A percentile compares a stretch with the other conserved stretches of the same genome.
Evolutionary conservation across 2,329 filamentous ascomycete genomes (phyloP).

Genomic region (Fusarium virguliforme): DNA sequence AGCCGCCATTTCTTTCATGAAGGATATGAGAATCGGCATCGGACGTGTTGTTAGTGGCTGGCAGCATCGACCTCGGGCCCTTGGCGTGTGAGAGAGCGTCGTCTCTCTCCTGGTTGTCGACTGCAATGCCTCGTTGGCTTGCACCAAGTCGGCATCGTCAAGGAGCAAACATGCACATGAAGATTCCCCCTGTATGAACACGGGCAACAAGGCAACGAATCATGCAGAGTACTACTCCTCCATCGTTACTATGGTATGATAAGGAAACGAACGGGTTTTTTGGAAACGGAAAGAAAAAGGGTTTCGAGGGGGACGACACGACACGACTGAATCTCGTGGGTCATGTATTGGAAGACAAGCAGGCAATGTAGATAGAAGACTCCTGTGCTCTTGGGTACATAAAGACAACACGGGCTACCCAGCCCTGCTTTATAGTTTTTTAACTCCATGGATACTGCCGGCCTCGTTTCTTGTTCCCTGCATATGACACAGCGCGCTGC

Average conservation of each 20-base stretch:
- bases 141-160: conserved; percentile 33
- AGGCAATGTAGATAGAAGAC: conserved; percentile 49
- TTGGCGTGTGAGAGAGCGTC: conserved; percentile 23
- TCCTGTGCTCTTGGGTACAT: conserved; percentile 48
- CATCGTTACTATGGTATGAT: conserved; percentile 40
- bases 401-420: conserved; percentile 48
- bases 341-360: conserved; percentile 37
- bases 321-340: conserved; percentile 32
- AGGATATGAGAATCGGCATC: conserved; percentile 27
- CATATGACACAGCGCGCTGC: conserved; percentile 19
- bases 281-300: conserved; percentile 41
- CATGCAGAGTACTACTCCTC: conserved; percentile 44
- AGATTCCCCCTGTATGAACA: conserved; percentile 36
- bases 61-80: conserved; percentile 31
- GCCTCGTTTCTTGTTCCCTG: conserved; percentile 35
- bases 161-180: conserved; percentile 40
- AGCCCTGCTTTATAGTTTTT: conserved; percentile 53
- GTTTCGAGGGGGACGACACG: conserved; percentile 34
- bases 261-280: conserved; percentile 37
- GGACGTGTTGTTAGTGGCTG: conserved; percentile 35
- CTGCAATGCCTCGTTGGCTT: conserved; percentile 19
- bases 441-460: conserved; percentile 11
- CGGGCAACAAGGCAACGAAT: conserved; percentile 40
- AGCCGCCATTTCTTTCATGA: conserved; percentile 37
- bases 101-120: conserved; percentile 25